Evolutionary conservation across 2,329 filamentous ascomycete genomes (phyloP).

Genomic region (Claviceps arundinis): DNA sequence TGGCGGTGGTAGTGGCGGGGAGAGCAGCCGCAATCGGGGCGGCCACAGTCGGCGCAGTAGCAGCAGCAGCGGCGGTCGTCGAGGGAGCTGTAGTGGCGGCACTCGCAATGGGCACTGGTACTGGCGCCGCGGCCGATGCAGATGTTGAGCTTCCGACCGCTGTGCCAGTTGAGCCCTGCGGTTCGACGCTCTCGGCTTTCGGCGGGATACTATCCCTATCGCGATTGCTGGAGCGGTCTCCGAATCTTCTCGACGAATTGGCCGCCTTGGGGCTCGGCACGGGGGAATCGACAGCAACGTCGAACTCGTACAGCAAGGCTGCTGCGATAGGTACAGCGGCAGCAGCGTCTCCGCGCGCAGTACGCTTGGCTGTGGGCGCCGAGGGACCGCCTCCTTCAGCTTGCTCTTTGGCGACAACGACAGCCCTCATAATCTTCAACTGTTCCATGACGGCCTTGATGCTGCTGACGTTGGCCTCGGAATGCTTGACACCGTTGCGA

Average conservation of each 20-base stretch:
- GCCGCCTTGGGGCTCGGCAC: constrained; percentile 29
- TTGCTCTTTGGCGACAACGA: constrained; percentile 30
- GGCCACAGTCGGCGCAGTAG: not conserved
- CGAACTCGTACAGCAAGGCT: constrained; percentile 30
- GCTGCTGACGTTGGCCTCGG: constrained; percentile 23
- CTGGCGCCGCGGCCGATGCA: not conserved
- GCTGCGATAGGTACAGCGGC: constrained; percentile 3
- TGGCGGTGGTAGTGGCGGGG: too few relatives aligned
- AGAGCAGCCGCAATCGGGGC: not conserved
- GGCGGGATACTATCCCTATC: constrained; percentile 40
- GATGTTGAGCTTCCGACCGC: not conserved
- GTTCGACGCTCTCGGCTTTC: constrained; percentile 44
- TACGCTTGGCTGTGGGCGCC: constrained; percentile 11
- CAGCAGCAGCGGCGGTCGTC: not conserved
- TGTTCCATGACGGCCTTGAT: constrained; percentile 28
- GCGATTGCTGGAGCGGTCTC: constrained; percentile 24
- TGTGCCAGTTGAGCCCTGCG: constrained; percentile 24
- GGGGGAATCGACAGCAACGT: constrained; percentile 30
- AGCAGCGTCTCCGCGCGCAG: constrained; percentile 10
- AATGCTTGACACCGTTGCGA: constrained; percentile 27
- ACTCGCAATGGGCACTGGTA: constrained; percentile 1
- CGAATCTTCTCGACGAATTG: constrained; percentile 21
- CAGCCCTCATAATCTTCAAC: constrained; percentile 28
- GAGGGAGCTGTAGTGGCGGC: not conserved
- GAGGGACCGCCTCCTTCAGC: constrained; percentile 16